Evolutionary conservation across 2,329 filamentous ascomycete genomes (phyloP).

Genomic region (Xylariaceae sp.): DNA sequence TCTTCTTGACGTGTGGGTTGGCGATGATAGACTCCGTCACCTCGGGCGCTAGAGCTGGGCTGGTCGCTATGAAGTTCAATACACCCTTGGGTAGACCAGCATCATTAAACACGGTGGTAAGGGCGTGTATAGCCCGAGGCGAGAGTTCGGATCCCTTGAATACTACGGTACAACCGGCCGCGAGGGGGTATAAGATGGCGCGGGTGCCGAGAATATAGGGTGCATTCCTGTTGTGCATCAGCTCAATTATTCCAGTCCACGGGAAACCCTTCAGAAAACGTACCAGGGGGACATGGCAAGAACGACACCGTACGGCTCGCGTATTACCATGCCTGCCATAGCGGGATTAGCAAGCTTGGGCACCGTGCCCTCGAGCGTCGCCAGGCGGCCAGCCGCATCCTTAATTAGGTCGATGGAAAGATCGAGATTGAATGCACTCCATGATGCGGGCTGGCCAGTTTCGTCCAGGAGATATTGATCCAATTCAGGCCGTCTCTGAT

Average conservation of each 20-base stretch:
- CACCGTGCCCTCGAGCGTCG: constrained; percentile 33
- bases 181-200: constrained; percentile 52
- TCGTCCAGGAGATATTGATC: constrained; percentile 51
- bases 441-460: constrained; percentile 37
- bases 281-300: constrained; percentile 79
- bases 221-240: constrained; percentile 35
- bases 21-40: constrained; percentile 59
- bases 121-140: constrained; percentile 52
- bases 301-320: constrained; percentile 74
- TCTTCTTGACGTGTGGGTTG: constrained; percentile 56
- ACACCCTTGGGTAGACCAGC: constrained; percentile 62
- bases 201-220: constrained; percentile 40
- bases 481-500: constrained; percentile 50
- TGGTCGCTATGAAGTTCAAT: constrained; percentile 58
- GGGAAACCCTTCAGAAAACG: constrained; percentile 16
- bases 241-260: not conserved
- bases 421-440: constrained; percentile 40
- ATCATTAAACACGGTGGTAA: constrained; percentile 52
- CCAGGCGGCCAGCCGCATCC: constrained; percentile 41
- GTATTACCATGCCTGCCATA: constrained; percentile 58
- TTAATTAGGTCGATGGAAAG: constrained; percentile 36
- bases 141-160: constrained; percentile 58
- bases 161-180: constrained; percentile 60
- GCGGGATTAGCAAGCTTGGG: constrained; percentile 40
- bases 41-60: constrained; percentile 49